phyloP scores from a whole-genome alignment of 805 yeast genomes.

The Priceomyces medius region DNA sequence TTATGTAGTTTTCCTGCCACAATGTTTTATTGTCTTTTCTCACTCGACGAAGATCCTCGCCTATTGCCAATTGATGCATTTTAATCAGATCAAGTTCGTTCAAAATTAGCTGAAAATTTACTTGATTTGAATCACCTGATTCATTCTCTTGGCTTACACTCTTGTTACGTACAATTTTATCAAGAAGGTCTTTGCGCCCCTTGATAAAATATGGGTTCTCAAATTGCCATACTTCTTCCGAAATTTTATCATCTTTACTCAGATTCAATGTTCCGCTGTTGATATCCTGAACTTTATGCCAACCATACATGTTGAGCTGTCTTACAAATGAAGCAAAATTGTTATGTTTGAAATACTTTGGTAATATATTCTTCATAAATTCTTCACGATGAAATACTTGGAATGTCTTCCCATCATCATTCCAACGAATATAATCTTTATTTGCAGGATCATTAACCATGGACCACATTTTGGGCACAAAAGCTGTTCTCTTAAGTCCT shows the following conservation, averaged over 20 bases:
- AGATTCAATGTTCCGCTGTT: conserved; percentile 62
- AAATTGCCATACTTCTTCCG: conserved; percentile 88
- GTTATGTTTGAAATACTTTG: conserved; percentile 90
- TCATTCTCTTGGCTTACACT: conserved; percentile 27
- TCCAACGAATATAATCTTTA: conserved; percentile 75
- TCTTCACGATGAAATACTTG: conserved; percentile 80
- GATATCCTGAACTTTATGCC: conserved; percentile 97
- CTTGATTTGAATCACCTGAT: conserved; percentile 22
- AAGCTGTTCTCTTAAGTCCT: conserved; percentile 74
- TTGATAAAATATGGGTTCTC: conserved; percentile 74
- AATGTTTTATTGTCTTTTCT: conserved; percentile 83
- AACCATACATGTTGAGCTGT: conserved; percentile 96
- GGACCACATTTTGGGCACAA: conserved; percentile 90
- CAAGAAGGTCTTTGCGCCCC: conserved; percentile 81
- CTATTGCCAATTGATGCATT: conserved; percentile 73
- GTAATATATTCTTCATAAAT: conserved; percentile 81
- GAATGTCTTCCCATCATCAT: conserved; percentile 79
- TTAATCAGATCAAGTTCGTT: conserved; percentile 75
- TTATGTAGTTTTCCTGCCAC: conserved; percentile 85
- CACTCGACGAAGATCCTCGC: conserved; percentile 81
- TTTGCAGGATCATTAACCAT: conserved; percentile 87
- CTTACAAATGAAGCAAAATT: conserved; percentile 95
- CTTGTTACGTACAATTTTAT: conserved; percentile 78
- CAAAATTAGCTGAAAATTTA: conserved; percentile 54
- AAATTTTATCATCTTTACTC: conserved; percentile 36